These are phyloP conservation scores for Lizanozyma gosingica DNA, from an alignment of 1,139 yeast species.

Conservation along the genomic window DNA sequence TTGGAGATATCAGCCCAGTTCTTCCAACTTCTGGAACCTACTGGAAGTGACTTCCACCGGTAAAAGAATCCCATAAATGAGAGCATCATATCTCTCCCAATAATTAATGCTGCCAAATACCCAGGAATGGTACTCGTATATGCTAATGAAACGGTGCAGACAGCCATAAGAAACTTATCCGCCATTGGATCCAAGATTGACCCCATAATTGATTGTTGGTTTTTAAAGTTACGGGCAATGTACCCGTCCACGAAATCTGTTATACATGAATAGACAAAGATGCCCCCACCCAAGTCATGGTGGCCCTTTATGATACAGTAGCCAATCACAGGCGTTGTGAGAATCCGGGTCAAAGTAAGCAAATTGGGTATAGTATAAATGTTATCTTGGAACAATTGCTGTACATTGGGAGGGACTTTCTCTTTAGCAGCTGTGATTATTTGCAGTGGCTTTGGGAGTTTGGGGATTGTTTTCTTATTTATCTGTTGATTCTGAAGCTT, in stretches of 20 bases:
- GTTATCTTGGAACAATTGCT: constrained; percentile 32
- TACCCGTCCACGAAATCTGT: constrained; percentile 91
- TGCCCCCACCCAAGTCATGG: constrained; percentile 51
- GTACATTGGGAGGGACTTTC: neutral
- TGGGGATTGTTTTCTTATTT: too few relatives aligned
- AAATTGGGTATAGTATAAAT: constrained; percentile 79
- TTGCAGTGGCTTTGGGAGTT: neutral
- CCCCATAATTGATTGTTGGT: constrained; percentile 76
- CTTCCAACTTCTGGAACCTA: constrained; percentile 63
- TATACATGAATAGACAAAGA: constrained; percentile 77
- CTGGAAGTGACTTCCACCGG: constrained; percentile 65
- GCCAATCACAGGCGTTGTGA: constrained; percentile 78
- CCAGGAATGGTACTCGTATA: constrained; percentile 59
- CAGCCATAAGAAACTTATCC: constrained; percentile 83
- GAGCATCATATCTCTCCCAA: constrained; percentile 77
- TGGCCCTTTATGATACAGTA: constrained; percentile 60
- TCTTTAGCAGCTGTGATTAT: neutral
- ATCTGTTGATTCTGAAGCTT: neutral
- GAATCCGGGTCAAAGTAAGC: constrained; percentile 69
- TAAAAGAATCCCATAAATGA: constrained; percentile 69
- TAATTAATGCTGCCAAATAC: constrained; percentile 60
- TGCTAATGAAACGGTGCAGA: constrained; percentile 71
- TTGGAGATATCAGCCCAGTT: constrained; percentile 65
- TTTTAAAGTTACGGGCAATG: constrained; percentile 65
- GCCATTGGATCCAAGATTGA: constrained; percentile 94